phyloP scores from a whole-genome alignment of 2,329 filamentous ascomycete genomes.

The Verticillium klebahnii region DNA sequence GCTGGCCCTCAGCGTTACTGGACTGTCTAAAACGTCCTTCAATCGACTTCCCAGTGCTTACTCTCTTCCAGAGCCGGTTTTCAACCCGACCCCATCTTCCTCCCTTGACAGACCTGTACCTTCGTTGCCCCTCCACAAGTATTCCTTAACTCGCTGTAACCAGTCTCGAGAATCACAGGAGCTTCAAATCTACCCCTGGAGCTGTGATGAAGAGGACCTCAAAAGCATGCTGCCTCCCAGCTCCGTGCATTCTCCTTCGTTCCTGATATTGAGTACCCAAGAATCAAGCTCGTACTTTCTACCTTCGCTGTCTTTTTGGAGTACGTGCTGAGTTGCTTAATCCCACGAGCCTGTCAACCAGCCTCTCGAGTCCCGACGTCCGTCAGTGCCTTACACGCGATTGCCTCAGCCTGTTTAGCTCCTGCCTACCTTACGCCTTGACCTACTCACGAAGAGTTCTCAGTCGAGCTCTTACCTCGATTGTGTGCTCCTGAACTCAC shows the following conservation, averaged over 20 bases:
- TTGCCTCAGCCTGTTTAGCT: too few relatives aligned
- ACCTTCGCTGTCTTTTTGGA: too few relatives aligned
- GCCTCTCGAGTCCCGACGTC: too few relatives aligned
- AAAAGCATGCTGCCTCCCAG: neutral
- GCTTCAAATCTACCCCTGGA: neutral
- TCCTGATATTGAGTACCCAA: neutral
- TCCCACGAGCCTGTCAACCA: too few relatives aligned
- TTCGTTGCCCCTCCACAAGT: neutral
- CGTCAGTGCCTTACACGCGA: too few relatives aligned
- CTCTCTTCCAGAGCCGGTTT: neutral
- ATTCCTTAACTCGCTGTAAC: neutral
- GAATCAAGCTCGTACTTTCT: neutral
- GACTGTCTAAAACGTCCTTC: neutral
- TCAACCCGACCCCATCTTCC: neutral
- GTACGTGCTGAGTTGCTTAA: too few relatives aligned
- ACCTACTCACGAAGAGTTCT: too few relatives aligned
- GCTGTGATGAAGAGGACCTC: neutral
- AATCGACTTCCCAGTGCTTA: neutral
- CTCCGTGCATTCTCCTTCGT: neutral
- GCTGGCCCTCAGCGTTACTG: neutral
- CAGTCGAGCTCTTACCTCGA: too few relatives aligned
- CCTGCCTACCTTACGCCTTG: too few relatives aligned
- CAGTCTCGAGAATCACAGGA: neutral
- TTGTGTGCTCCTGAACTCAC: too few relatives aligned
- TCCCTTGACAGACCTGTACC: neutral